phyloP scores from a whole-genome alignment of 345 rosid genomes.

The Populus euphratica region DNA sequence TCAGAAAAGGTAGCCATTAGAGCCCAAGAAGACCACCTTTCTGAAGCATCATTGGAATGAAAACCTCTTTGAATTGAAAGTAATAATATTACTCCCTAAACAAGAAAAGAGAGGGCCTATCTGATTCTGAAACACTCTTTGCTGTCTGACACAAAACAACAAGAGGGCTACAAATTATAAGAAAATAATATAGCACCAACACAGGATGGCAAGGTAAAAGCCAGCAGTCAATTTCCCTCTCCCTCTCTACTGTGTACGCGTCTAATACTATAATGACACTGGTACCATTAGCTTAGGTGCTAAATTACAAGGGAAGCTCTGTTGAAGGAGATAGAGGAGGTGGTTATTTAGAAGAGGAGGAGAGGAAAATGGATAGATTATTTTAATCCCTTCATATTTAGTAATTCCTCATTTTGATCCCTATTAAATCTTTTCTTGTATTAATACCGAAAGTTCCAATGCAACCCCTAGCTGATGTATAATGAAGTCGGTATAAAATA shows the following conservation, averaged over 20 bases:
- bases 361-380: not conserved
- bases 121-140: constrained; percentile 15
- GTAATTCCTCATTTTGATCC: not conserved
- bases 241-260: not conserved
- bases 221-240: not conserved
- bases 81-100: not conserved
- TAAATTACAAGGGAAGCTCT: not conserved
- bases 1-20: constrained; percentile 23
- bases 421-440: not conserved
- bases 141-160: constrained; percentile 10
- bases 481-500: too few relatives aligned
- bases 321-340: not conserved
- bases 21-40: constrained; percentile 10
- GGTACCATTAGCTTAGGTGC: not conserved
- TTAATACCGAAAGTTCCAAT: not conserved
- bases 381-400: not conserved
- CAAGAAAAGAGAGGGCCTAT: constrained; percentile 1
- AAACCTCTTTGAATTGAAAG: not conserved
- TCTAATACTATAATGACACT: not conserved
- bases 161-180: not conserved
- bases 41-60: not conserved
- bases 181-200: not conserved
- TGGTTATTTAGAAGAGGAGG: not conserved
- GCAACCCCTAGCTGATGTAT: not conserved
- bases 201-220: not conserved